Percentiles rank a stretch among this genome's conserved stretches.
phyloP scores from a whole-genome alignment of 768 basidiomycete genomes.

The Hericium rajendrae region DNA sequence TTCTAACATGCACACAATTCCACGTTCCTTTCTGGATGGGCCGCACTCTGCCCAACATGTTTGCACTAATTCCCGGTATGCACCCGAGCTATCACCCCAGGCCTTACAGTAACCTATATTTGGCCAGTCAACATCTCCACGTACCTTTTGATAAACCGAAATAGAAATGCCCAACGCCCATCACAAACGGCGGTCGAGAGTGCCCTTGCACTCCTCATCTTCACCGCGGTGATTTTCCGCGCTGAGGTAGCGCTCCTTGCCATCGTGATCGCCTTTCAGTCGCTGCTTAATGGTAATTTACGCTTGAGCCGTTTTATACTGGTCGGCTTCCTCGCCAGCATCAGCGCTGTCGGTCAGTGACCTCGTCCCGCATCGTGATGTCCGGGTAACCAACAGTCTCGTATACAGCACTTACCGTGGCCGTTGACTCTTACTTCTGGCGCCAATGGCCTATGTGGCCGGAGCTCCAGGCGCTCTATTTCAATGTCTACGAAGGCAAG shows the following conservation, averaged over 20 bases:
- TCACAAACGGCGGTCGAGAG: constrained; percentile 24
- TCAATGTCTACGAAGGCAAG: constrained; percentile 84
- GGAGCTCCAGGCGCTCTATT: constrained; percentile 67
- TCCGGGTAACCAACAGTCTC: neutral
- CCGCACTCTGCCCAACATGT: constrained; percentile 90
- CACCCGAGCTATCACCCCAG: neutral
- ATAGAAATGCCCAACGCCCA: constrained; percentile 30
- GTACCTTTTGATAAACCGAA: constrained; percentile 36
- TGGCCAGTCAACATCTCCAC: constrained; percentile 48
- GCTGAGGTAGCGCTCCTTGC: constrained; percentile 70
- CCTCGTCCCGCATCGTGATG: neutral
- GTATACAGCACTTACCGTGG: constrained; percentile 43
- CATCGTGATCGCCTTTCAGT: constrained; percentile 48
- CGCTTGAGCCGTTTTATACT: constrained; percentile 34
- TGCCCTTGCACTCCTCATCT: constrained; percentile 54
- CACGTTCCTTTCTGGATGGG: constrained; percentile 93
- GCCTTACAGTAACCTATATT: neutral
- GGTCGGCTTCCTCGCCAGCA: constrained; percentile 40
- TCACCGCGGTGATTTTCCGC: constrained; percentile 63
- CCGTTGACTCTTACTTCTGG: constrained; percentile 87
- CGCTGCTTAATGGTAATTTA: constrained; percentile 33
- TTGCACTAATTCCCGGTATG: constrained; percentile 71
- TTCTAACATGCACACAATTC: constrained; percentile 78
- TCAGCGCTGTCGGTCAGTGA: constrained; percentile 42
- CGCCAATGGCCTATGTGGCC: constrained; percentile 69